Evolutionary conservation across 129 eudicot species (phyloP).

Genomic region (Rutidosis leptorrhynchoides): DNA sequence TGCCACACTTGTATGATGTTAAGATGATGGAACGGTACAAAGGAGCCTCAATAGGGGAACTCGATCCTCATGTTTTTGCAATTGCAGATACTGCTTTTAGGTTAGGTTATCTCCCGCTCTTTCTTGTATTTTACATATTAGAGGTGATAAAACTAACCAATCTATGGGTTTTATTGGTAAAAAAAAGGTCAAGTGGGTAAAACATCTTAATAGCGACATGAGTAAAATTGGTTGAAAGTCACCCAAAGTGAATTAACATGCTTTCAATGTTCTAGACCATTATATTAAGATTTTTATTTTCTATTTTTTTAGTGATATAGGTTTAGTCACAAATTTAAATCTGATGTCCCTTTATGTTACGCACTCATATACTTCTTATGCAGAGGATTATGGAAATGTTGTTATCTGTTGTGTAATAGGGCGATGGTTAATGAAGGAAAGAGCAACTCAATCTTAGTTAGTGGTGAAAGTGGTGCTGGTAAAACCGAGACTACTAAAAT

Average conservation of each 20-base stretch:
- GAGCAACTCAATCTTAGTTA: slow-evolving; percentile 91
- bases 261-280: not conserved
- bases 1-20: slow-evolving; percentile 73
- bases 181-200: slow-evolving; percentile 9
- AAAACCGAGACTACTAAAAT: slow-evolving; percentile 99
- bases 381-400: slow-evolving; percentile 19
- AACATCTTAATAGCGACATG: slow-evolving; percentile 1
- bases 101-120: slow-evolving; percentile 50
- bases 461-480: slow-evolving; percentile 99
- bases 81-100: slow-evolving; percentile 92
- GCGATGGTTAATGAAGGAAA: slow-evolving; percentile 87
- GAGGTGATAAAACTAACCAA: not conserved
- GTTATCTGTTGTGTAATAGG: slow-evolving; percentile 45
- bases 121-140: slow-evolving; percentile 14
- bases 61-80: slow-evolving; percentile 98
- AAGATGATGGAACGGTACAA: slow-evolving; percentile 93
- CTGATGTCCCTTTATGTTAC: not conserved
- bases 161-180: slow-evolving; percentile 24
- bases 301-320: slow-evolving; percentile 28
- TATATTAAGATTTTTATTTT: slow-evolving; percentile 22
- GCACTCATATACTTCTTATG: not conserved
- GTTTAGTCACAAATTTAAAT: not conserved
- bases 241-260: not conserved
- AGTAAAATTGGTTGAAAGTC: not conserved
- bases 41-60: slow-evolving; percentile 81